phyloP scores from a whole-genome alignment of 2,329 filamentous ascomycete genomes.

The Aspergillus caelatus region DNA sequence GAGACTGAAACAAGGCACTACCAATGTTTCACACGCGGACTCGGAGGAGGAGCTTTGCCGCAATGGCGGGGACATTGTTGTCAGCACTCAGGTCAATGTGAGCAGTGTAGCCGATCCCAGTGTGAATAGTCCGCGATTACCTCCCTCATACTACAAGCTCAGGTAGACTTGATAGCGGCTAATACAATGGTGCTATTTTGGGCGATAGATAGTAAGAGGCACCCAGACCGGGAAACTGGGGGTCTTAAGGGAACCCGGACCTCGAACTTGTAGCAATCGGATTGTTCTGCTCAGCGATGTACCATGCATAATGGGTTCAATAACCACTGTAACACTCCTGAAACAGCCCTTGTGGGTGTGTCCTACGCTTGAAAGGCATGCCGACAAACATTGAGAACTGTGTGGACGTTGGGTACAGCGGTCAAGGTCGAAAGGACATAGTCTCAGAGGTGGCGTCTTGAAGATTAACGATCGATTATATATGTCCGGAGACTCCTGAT shows the following conservation, averaged over 20 bases:
- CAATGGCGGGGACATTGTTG: not conserved
- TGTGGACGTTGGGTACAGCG: no score
- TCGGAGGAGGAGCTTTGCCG: not conserved
- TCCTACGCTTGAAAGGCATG: not conserved
- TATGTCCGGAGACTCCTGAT: no score
- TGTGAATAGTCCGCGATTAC: not conserved
- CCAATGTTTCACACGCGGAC: not conserved
- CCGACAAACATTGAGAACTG: no score
- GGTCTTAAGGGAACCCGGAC: not conserved
- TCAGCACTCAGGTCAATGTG: slow-evolving; percentile 2
- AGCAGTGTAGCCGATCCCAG: not conserved
- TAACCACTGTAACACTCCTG: not conserved
- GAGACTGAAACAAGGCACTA: not conserved
- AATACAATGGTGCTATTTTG: not conserved
- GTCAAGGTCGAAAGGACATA: no score
- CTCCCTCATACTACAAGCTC: not conserved
- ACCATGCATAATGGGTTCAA: no score
- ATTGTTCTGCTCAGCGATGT: not conserved
- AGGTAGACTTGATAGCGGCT: not conserved
- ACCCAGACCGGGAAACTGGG: not conserved
- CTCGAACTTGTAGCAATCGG: not conserved
- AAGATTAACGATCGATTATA: no score
- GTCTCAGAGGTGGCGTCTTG: no score
- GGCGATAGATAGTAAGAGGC: not conserved
- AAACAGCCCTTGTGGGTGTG: not conserved